phyloP scores from a whole-genome alignment of 1,139 yeast species.

The Diutina ranongensis region DNA sequence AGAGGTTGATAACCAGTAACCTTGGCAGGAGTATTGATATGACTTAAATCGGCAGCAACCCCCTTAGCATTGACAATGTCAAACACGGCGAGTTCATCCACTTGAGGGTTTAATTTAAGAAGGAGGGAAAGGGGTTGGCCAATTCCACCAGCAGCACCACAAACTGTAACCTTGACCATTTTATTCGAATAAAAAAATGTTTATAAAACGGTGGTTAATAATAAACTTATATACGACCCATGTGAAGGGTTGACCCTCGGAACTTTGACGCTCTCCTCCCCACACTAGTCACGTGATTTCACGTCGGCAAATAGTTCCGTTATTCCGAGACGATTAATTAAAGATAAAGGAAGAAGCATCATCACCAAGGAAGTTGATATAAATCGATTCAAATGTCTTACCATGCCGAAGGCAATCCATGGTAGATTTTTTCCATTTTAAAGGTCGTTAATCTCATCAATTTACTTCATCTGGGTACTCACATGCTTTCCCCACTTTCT shows the following conservation, averaged over 20 bases:
- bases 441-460: too few relatives aligned
- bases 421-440: too few relatives aligned
- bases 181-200: too few relatives aligned
- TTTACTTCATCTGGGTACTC: too few relatives aligned
- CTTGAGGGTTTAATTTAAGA: slow-evolving; percentile 43
- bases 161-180: slow-evolving; percentile 48
- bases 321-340: too few relatives aligned
- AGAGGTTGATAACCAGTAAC: slow-evolving; percentile 48
- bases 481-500: background rate
- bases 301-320: too few relatives aligned
- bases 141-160: slow-evolving; percentile 77
- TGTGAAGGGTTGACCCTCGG: background rate
- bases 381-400: too few relatives aligned
- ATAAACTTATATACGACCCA: background rate
- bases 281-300: too few relatives aligned
- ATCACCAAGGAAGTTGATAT: too few relatives aligned
- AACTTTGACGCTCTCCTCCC: too few relatives aligned
- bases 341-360: too few relatives aligned
- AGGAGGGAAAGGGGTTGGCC: slow-evolving; percentile 67
- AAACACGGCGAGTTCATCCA: slow-evolving; percentile 46
- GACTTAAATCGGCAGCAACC: slow-evolving; percentile 66
- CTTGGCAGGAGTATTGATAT: slow-evolving; percentile 49
- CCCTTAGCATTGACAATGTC: slow-evolving; percentile 64
- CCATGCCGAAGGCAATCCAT: too few relatives aligned
- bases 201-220: background rate